These are phyloP conservation scores for Thozetella sp. DNA, from an alignment of 495 filamentous ascomycete genomes.

Conservation along the genomic window DNA sequence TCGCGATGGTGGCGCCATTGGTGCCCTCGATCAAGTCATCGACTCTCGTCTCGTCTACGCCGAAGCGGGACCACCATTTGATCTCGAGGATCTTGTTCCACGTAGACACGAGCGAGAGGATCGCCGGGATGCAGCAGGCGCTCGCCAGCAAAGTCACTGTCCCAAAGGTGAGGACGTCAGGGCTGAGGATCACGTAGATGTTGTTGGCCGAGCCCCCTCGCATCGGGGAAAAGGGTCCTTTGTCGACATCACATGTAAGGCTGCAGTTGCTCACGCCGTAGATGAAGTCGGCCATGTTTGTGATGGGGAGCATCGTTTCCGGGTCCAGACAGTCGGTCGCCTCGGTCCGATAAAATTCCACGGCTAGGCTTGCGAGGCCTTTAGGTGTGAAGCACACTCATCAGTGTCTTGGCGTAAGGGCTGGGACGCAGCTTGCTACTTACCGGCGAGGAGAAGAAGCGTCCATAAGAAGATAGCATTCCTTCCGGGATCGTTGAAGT, in stretches of 20 bases:
- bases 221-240: conserved; percentile 50
- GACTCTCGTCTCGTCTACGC: conserved; percentile 22
- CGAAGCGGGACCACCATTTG: conserved; percentile 49
- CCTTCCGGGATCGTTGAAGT: conserved; percentile 61
- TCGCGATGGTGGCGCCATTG: conserved; percentile 50
- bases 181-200: conserved; percentile 58
- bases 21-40: conserved; percentile 51
- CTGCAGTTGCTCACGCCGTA: conserved; percentile 35
- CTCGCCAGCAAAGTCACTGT: conserved; percentile 57
- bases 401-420: too few species aligned
- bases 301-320: conserved; percentile 22
- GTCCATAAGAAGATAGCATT: conserved; percentile 66
- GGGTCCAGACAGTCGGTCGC: conserved; percentile 39
- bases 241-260: conserved; percentile 36
- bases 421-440: too few species aligned
- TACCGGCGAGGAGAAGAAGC: conserved; percentile 54
- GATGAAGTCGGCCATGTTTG: conserved; percentile 40
- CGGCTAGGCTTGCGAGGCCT: conserved; percentile 57
- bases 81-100: conserved; percentile 61
- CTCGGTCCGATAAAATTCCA: conserved; percentile 57
- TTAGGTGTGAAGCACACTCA: neutral
- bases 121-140: conserved; percentile 60
- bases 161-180: conserved; percentile 48
- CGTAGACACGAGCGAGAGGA: conserved; percentile 57
- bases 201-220: conserved; percentile 48